Evolutionary conservation across 2,329 filamentous ascomycete species (phyloP).

Genomic region (Alternaria solani): DNA sequence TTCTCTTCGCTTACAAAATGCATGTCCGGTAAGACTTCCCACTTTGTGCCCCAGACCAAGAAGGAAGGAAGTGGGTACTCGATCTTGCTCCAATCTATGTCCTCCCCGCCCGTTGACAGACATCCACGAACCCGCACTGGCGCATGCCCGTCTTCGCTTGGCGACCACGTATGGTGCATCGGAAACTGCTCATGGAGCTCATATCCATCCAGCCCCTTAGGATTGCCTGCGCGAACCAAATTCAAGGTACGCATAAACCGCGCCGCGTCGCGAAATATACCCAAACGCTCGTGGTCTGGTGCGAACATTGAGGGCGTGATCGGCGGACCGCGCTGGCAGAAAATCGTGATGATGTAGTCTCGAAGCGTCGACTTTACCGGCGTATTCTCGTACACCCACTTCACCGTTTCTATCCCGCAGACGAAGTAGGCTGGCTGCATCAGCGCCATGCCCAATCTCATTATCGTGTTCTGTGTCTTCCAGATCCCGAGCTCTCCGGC

Average conservation of each 20-base stretch:
- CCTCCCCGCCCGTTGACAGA: not conserved
- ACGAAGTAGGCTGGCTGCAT: conserved; percentile 5
- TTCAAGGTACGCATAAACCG: not conserved
- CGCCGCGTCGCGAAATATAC: not conserved
- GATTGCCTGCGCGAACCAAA: not conserved
- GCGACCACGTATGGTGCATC: not conserved
- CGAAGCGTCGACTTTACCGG: not conserved
- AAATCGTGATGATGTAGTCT: not conserved
- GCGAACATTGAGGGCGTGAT: not conserved
- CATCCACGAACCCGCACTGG: conserved; percentile 3
- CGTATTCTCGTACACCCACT: conserved; percentile 17
- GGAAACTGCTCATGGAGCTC: not conserved
- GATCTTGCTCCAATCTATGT: not conserved
- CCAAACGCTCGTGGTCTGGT: not conserved
- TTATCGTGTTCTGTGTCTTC: conserved; percentile 12
- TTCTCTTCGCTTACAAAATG: conserved; percentile 7
- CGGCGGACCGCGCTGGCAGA: not conserved
- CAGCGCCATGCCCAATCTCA: conserved; percentile 18
- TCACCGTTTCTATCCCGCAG: conserved; percentile 1
- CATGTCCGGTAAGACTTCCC: conserved; percentile 10
- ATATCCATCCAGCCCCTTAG: not conserved
- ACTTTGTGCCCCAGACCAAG: conserved; percentile 12
- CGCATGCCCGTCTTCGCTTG: not conserved
- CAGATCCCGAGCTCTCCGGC: conserved; percentile 11
- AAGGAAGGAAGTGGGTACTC: conserved; percentile 8